These are phyloP conservation scores for Tuber aestivum DNA, from an alignment of 495 filamentous ascomycete genomes.

Conservation along the genomic window DNA sequence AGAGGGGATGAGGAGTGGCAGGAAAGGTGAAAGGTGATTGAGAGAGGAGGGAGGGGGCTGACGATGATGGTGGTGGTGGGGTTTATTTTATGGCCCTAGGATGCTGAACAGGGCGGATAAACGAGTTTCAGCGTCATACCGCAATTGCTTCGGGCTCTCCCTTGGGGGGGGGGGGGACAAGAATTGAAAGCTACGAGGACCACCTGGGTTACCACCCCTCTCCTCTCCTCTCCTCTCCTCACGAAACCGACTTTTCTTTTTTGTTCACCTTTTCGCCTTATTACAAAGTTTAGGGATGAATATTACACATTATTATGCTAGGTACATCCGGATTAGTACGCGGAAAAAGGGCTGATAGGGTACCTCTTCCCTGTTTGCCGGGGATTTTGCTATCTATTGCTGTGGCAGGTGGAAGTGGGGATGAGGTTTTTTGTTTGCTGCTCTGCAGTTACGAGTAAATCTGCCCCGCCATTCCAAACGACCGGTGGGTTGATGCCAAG, in stretches of 20 bases:
- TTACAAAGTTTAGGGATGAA: slow-evolving; percentile 1
- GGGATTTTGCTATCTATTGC: background rate
- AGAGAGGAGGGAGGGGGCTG: slow-evolving; percentile 23
- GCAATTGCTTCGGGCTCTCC: slow-evolving; percentile 28
- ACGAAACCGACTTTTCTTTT: background rate
- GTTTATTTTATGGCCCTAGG: slow-evolving; percentile 33
- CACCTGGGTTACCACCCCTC: background rate
- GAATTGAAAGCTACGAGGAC: background rate
- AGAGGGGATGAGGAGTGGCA: slow-evolving; percentile 20
- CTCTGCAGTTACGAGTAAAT: background rate
- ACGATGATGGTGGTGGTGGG: slow-evolving; percentile 28
- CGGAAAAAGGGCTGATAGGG: background rate
- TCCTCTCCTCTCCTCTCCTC: background rate
- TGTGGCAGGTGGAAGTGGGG: background rate
- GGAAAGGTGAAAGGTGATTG: background rate
- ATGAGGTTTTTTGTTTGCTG: slow-evolving; percentile 2
- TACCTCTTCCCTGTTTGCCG: background rate
- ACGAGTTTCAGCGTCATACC: slow-evolving; percentile 21
- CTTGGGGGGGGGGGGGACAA: slow-evolving; percentile 5
- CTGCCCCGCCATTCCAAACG: slow-evolving; percentile 2
- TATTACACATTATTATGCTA: slow-evolving; percentile 6
- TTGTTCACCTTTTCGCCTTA: background rate
- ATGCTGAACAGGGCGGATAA: slow-evolving; percentile 31
- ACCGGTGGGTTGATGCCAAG: slow-evolving; percentile 35
- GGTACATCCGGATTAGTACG: slow-evolving; percentile 3